These are phyloP conservation scores for Globisporangium apiculatum DNA, from an alignment of 352 stramenopile species.

Conservation along the genomic window DNA sequence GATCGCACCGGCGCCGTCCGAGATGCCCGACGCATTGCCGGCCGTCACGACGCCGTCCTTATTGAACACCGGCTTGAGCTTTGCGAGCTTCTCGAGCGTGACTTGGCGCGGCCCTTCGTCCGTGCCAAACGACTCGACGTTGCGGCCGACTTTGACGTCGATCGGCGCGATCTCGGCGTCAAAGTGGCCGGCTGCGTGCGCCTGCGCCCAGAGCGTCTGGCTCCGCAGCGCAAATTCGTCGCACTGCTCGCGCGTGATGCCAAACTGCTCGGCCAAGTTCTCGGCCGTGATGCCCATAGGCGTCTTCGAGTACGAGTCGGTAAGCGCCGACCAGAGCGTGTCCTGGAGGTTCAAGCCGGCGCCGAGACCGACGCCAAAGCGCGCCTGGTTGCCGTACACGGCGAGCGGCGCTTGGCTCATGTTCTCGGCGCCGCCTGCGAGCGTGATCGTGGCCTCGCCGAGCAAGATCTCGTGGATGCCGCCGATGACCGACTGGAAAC, in stretches of 20 bases:
- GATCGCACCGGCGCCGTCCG: slow-evolving; percentile 93
- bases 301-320: slow-evolving; percentile 91
- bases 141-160: slow-evolving; percentile 88
- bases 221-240: slow-evolving; percentile 93
- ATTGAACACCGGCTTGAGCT: slow-evolving; percentile 96
- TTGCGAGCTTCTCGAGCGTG: slow-evolving; percentile 82
- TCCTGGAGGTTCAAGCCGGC: slow-evolving; percentile 92
- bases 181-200: slow-evolving; percentile 90
- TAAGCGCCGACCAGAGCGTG: slow-evolving; percentile 95
- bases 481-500: slow-evolving; percentile 95
- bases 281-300: slow-evolving; percentile 98
- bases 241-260: slow-evolving; percentile 91
- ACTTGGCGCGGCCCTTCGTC: slow-evolving; percentile 78
- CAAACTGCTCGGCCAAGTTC: slow-evolving; percentile 95
- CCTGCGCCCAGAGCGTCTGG: slow-evolving; percentile 90
- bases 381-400: slow-evolving; percentile 88
- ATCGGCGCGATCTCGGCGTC: slow-evolving; percentile 91
- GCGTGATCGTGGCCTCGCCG: slow-evolving; percentile 83
- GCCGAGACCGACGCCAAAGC: slow-evolving; percentile 92
- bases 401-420: slow-evolving; percentile 94
- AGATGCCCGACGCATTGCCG: slow-evolving; percentile 95
- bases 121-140: slow-evolving; percentile 76
- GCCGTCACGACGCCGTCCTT: slow-evolving; percentile 96
- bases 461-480: slow-evolving; percentile 89
- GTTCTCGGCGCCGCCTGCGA: slow-evolving; percentile 92